phyloP scores from a whole-genome alignment of 2,329 filamentous ascomycete species.

The Cercospora berteroae region DNA sequence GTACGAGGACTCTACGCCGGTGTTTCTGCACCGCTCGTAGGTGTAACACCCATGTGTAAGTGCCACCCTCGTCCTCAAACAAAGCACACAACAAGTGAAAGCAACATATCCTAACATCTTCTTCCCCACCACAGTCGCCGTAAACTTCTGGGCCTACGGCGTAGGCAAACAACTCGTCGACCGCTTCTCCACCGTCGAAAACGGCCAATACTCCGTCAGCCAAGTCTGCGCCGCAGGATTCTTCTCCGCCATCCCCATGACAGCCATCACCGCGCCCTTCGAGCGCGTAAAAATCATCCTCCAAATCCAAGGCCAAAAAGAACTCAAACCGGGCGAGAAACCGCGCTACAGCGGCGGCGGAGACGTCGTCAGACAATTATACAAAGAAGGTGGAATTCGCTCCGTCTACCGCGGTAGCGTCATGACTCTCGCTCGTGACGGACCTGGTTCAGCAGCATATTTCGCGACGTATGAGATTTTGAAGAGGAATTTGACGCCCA shows the following conservation, averaged over 20 bases:
- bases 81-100: neutral
- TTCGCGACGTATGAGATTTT: conserved; percentile 97
- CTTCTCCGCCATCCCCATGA: conserved; percentile 98
- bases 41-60: conserved; percentile 98
- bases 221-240: conserved; percentile 92
- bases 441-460: conserved; percentile 89
- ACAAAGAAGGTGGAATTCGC: conserved; percentile 82
- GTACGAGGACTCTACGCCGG: conserved; percentile 85
- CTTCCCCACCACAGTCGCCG: conserved; percentile 53
- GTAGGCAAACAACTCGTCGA: conserved; percentile 87
- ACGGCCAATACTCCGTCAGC: conserved; percentile 72
- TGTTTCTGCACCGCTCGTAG: conserved; percentile 88
- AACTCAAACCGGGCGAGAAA: conserved; percentile 81
- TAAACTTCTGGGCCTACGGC: conserved; percentile 83
- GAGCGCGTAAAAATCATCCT: conserved; percentile 98
- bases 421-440: conserved; percentile 91
- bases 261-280: conserved; percentile 95
- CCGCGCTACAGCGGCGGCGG: conserved; percentile 83
- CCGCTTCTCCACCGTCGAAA: conserved; percentile 62
- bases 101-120: conserved; percentile 19
- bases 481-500: conserved; percentile 81
- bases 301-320: conserved; percentile 92
- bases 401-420: conserved; percentile 88
- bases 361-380: conserved; percentile 91
- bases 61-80: conserved; percentile 29